Percentiles rank a stretch among this genome's conserved stretches.
phyloP scores from a whole-genome alignment of 257 asterid species.

The Echites panduratus region DNA sequence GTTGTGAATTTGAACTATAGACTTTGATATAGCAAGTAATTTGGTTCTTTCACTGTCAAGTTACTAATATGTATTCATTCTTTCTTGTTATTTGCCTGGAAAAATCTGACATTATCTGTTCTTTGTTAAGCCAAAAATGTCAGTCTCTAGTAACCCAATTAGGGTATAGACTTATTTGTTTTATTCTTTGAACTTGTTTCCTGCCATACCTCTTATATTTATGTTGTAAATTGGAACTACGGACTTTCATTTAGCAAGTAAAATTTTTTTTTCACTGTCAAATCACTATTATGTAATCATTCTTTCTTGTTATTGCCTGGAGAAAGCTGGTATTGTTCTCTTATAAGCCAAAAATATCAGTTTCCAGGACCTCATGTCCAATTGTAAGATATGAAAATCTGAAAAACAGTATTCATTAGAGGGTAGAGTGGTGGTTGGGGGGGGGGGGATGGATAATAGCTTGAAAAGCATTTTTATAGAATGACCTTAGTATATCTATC shows the following conservation, averaged over 20 bases:
- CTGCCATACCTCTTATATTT: no score
- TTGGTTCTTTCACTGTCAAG: background rate
- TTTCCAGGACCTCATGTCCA: background rate
- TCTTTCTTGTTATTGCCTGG: background rate
- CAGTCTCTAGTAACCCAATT: background rate
- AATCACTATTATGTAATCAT: background rate
- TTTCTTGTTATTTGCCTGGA: background rate
- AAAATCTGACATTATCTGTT: background rate
- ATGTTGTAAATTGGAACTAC: background rate
- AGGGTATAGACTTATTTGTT: no score
- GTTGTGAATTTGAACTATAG: background rate
- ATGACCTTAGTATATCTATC: background rate
- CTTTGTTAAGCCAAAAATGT: background rate
- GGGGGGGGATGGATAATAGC: background rate
- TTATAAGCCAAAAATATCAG: background rate
- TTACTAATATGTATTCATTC: background rate
- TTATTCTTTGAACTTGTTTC: no score
- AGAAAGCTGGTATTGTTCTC: background rate
- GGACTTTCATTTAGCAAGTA: background rate
- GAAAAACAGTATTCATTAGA: background rate
- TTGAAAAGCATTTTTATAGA: background rate
- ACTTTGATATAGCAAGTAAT: background rate
- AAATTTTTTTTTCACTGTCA: background rate
- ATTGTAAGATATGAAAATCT: background rate
- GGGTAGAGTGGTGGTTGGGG: no score